Evolutionary conservation across 2,329 filamentous ascomycete species (phyloP).

Genomic region (Macrophomina phaseolina): DNA sequence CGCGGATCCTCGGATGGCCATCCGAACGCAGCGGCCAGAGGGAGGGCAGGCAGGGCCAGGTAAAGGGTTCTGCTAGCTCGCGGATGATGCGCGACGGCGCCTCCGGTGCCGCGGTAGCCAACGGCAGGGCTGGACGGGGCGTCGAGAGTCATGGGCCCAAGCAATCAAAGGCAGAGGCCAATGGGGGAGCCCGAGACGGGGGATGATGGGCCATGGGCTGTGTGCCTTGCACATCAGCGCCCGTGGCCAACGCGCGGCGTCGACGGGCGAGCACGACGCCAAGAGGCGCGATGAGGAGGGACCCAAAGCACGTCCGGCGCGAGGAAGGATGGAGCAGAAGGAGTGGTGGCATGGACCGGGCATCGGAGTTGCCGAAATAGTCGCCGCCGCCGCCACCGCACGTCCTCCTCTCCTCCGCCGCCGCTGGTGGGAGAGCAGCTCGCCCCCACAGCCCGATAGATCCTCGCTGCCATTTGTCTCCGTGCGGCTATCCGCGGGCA

Average conservation of each 20-base stretch:
- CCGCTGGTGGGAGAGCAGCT: neutral
- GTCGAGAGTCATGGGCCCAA: neutral
- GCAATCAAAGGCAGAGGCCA: neutral
- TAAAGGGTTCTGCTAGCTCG: neutral
- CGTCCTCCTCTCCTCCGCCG: neutral
- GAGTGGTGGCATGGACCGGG: neutral
- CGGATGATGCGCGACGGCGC: conserved; percentile 21
- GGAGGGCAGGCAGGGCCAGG: neutral
- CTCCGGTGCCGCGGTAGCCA: conserved; percentile 5
- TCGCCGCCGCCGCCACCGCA: conserved; percentile 8
- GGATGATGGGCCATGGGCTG: no score
- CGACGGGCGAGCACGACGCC: neutral
- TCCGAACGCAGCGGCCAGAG: neutral
- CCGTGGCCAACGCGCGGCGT: neutral
- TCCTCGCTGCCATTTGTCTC: neutral
- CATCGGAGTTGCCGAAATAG: conserved; percentile 14
- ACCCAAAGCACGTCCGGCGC: no score
- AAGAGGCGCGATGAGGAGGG: no score
- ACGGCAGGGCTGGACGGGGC: neutral
- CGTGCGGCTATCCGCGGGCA: neutral
- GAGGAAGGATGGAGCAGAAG: neutral
- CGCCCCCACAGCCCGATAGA: no score
- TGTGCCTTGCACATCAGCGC: no score
- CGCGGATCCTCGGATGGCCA: neutral
- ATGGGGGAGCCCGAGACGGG: neutral